Evolutionary conservation across 179 eudicot species (phyloP), one percentile per base, ranked within the genome.

Genomic region (Spergularia azorica): DNA sequence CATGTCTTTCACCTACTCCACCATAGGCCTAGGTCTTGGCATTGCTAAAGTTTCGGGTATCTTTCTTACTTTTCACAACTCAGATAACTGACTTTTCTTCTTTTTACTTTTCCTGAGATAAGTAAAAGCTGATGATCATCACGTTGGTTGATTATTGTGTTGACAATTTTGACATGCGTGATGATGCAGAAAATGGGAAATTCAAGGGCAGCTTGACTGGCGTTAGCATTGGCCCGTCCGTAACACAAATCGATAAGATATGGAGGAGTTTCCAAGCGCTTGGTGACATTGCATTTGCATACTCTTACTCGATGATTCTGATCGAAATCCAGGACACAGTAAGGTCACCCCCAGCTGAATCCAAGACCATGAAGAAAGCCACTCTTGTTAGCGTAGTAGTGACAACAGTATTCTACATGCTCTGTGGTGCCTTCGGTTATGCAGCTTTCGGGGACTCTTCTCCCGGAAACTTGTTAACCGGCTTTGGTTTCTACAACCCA

Each of bases 231-330:
- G 86, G 88, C 20, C 55, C 26, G 87, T 11, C 58, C 3, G 71
- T 81, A 0, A n/a, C 82, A 12, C 21, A 80, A 75, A 76, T 79
- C 14, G 82, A 80, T 14, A 82, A 86, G 59, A 67, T 77, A 67
- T 86, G 89, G 89, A 81, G 89, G 59, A 84, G 38, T 58, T 86
- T 86, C 75, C 86, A 82, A 79, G 87, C 89, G 60, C 87, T 86
- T 74, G 89, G 89, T 48, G 89, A 84, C 38, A 86, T 86, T 60
- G 89, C 89, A 48, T 86, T 86, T 72, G 89, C 89, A 1, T 86
- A 86, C 52, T 83, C 86, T 50, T 86, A 79, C 81, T 86, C 89
- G 51, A 80, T 81, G 84, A 84, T 86, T 51, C 89, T 86, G 43
- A 84, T 86, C 55, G 88, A 86, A 70, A 86, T 83, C 18, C 88